Evolutionary conservation across 2,329 filamentous ascomycete genomes (phyloP).

Genomic region (Alternaria longipes): DNA sequence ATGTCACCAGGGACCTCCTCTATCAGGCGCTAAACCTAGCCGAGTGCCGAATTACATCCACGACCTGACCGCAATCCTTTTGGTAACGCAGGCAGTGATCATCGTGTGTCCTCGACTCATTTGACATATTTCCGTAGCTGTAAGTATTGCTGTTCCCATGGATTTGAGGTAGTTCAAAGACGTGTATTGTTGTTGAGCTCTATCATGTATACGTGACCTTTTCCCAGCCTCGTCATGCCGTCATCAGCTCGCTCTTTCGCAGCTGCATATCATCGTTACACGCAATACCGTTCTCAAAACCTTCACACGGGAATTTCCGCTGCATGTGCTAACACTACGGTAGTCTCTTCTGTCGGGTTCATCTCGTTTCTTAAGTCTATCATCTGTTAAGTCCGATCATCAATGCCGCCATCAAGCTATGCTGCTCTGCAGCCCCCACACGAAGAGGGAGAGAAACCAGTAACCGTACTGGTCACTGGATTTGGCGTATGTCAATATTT

Average conservation of each 20-base stretch:
- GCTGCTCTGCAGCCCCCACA: constrained; percentile 42
- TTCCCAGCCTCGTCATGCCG: background rate
- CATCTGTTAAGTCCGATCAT: constrained; percentile 5
- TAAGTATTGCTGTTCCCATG: background rate
- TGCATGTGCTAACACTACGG: constrained; percentile 6
- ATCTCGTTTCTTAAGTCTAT: background rate
- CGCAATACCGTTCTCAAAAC: background rate
- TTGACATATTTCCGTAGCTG: background rate
- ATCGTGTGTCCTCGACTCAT: background rate
- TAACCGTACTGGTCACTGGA: constrained; percentile 49
- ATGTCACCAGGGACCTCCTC: background rate
- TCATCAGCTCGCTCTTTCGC: background rate
- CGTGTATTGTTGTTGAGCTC: background rate
- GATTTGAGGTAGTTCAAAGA: background rate
- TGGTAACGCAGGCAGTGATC: background rate
- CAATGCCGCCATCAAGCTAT: constrained; percentile 30
- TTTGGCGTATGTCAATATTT: constrained; percentile 41
- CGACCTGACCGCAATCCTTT: constrained; percentile 1
- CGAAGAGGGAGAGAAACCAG: constrained; percentile 41
- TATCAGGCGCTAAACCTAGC: constrained; percentile 8
- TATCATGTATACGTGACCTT: background rate
- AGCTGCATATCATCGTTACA: background rate
- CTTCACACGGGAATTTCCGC: background rate
- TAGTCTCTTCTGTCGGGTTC: background rate
- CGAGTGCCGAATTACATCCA: constrained; percentile 3